phyloP scores from a whole-genome alignment of 2,329 filamentous ascomycete species.

The Cordyceps militaris region DNA sequence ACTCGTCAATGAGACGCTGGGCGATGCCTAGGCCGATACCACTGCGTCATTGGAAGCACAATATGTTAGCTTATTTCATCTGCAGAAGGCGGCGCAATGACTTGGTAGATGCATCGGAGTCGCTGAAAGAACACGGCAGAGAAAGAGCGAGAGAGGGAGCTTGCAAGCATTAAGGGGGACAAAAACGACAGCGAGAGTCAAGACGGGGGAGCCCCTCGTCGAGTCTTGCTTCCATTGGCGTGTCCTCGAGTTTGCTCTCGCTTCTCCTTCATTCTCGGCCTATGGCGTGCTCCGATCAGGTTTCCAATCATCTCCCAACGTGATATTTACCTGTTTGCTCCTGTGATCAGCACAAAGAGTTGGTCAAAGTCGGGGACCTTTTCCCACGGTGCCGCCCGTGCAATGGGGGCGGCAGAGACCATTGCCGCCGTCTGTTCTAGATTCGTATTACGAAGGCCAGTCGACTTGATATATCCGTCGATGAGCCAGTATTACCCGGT shows the following conservation, averaged over 20 bases:
- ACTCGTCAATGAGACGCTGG: slow-evolving; percentile 82
- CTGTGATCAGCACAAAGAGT: slow-evolving; percentile 67
- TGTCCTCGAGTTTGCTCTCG: not conserved
- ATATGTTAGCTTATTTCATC: not conserved
- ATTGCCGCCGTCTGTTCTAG: not conserved
- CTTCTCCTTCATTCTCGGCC: not conserved
- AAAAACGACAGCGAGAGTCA: not conserved
- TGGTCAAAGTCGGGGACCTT: slow-evolving; percentile 34
- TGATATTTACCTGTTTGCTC: slow-evolving; percentile 67
- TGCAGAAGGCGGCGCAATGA: not conserved
- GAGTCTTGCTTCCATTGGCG: not conserved
- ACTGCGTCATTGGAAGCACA: slow-evolving; percentile 37
- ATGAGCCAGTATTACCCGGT: too few species aligned
- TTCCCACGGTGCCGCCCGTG: slow-evolving; percentile 30
- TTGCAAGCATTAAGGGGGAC: not conserved
- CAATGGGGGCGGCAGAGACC: slow-evolving; percentile 6
- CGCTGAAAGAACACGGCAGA: not conserved
- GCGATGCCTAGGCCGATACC: slow-evolving; percentile 81
- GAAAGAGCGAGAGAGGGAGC: not conserved
- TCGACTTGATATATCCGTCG: too few species aligned
- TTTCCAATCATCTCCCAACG: not conserved
- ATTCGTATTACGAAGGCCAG: too few species aligned
- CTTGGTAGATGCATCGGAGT: not conserved
- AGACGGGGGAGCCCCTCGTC: not conserved
- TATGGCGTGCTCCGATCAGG: not conserved